Evolutionary conservation across 129 eudicot species (phyloP), one percentile per base, ranked within the genome.

Genomic region (Pittosporum tobira): DNA sequence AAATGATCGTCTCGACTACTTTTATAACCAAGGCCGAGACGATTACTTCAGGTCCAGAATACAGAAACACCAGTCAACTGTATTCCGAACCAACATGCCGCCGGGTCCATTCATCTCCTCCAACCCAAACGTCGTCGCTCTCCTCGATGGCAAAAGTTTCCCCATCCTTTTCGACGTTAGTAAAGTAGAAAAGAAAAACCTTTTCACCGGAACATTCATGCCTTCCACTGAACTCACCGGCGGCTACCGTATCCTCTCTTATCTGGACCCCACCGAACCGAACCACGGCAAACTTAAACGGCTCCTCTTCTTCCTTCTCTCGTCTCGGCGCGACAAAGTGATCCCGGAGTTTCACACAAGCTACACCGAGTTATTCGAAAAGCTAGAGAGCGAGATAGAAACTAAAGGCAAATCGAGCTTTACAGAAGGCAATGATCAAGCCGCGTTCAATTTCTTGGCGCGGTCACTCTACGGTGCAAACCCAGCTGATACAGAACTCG

Each of bases 181-280:
- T 1, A 90, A 82, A 51, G 95, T 90, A 18, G 97, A 90, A 12
- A 90, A 90, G 64, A 82, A 78, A 13, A 86, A 90, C 25, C 62
- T 90, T 16, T 90, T 90, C 68, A 80, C 94, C 55, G 97, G 97
- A 1, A 90, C 97, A 1, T 90, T 62, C 63, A 85, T 80, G 87
- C 94, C 97, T 12, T 90, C 97, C 0, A 66, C 81, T 0, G 97
- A 90, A 0, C 83, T 82, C 78, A 90, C 95, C 55, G 97, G 97
- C 75, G 97, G 97, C 44, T 75, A 90, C 74, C 74, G 97, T 2
- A 63, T 79, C 0, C 71, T 90, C 0, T 85, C 97, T 5, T 90
- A 72, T 31, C 94, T 90, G 3, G 97, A 90, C 59, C 97, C 97
- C 1, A 72, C 95, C 21, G 97, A 90, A 19, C 95, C 95, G 4